Evolutionary conservation across 371 early-diverging fungal species (phyloP), one percentile per base, ranked within the genome.

Genomic region (Mortierella polycephala): DNA sequence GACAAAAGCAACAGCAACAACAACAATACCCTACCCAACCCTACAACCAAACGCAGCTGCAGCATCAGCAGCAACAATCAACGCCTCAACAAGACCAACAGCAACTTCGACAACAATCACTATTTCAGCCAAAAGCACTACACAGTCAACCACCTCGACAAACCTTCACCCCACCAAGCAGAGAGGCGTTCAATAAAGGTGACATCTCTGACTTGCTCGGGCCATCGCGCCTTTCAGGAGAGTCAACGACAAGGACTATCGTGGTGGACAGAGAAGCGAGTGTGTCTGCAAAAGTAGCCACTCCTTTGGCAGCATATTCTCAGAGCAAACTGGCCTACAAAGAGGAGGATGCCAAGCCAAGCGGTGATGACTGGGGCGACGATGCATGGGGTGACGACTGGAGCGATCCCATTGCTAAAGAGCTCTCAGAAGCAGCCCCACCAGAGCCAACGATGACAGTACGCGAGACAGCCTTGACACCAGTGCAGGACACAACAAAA

Each of bases 311-410:
- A 20, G 40, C 10, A 23, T 9, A 50, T 30, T 0, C 58, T 51
- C 30, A 20, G 5, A 54, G 50, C 20, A 74, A 68, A 46, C 56
- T 74, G 0, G 71, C 52, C 3, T 66, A 55, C 51, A 64, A 65
- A 4, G 67, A 69, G 5, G 56, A 66, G 5, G 30, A 23, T 3
- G 44, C 20, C 2, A 67, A 49, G 9, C n/a, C 13, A n/a, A 39
- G 21, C 0, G 59, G 45, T 0, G 72, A 77, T n/a, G 72, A 14
- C 0, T 77, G 77, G 77, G 72, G 65, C 13, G 65, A 77, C 8
- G 72, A 77, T 40, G 68, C 72, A 5, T 77, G 77, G 77, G 77
- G 65, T 2, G 72, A 77, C 21, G 68, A 54, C 11, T 77, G 77
- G 77, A 62, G 56, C 23, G 62, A 61, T 11, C 46, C 64, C 9